These are phyloP conservation scores for Phytophthora capsici DNA, from an alignment of 352 stramenopile species.

Conservation along the genomic window DNA sequence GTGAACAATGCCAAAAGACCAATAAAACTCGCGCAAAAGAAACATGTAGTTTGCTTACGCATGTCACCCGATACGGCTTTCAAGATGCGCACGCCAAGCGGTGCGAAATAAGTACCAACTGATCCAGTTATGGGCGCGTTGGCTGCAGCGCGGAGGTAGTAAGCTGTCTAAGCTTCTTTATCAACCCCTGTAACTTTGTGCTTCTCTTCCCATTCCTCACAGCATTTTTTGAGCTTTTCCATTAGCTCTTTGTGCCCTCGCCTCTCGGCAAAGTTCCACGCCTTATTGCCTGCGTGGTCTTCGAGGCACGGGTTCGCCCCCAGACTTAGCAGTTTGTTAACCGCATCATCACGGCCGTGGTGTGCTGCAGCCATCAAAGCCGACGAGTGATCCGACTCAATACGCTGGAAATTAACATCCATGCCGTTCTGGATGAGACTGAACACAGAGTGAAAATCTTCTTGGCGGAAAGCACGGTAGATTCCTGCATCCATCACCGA, in stretches of 20 bases:
- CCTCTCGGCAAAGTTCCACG: constrained; percentile 77
- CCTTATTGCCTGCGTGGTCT: constrained; percentile 60
- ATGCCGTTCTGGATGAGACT: constrained; percentile 83
- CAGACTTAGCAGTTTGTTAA: constrained; percentile 64
- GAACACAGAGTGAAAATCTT: constrained; percentile 86
- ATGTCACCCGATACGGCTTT: no score
- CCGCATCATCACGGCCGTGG: constrained; percentile 80
- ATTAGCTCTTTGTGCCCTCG: constrained; percentile 68
- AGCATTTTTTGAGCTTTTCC: constrained; percentile 74
- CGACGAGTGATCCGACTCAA: constrained; percentile 77
- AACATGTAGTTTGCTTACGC: no score
- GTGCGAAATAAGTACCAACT: no score
- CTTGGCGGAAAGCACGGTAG: constrained; percentile 76
- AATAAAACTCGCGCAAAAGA: no score
- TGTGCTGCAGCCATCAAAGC: constrained; percentile 83
- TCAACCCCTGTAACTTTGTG: constrained; percentile 29
- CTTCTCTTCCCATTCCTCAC: constrained; percentile 61
- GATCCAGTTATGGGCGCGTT: background rate
- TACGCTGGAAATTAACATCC: constrained; percentile 87
- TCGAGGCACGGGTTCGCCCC: constrained; percentile 69
- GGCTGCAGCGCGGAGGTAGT: background rate
- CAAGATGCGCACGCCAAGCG: no score
- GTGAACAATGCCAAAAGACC: no score
- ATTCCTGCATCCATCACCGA: constrained; percentile 86
- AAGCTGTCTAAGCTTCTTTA: constrained; percentile 16